phyloP scores from a whole-genome alignment of 805 yeast genomes.

The Blastobotrys chiropterorum region DNA sequence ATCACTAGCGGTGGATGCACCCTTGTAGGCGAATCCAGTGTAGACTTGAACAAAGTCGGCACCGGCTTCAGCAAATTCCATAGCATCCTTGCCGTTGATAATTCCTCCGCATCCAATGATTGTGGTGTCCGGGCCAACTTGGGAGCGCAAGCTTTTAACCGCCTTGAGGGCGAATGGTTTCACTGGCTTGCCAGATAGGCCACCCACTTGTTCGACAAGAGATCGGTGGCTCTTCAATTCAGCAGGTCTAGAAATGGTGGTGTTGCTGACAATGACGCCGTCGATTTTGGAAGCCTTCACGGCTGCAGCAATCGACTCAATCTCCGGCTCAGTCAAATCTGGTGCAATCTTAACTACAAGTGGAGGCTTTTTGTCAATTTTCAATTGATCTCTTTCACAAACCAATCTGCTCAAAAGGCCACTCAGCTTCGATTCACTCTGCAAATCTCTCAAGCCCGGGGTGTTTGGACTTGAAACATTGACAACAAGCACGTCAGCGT shows the following conservation, averaged over 20 bases:
- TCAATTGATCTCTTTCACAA: constrained; percentile 52
- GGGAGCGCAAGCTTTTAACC: constrained; percentile 60
- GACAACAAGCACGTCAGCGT: constrained; percentile 83
- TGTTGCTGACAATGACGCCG: constrained; percentile 88
- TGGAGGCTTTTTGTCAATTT: constrained; percentile 42
- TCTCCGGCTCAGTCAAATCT: constrained; percentile 75
- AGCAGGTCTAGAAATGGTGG: constrained; percentile 80
- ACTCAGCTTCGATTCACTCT: constrained; percentile 67
- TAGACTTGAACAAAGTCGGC: constrained; percentile 84
- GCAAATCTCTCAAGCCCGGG: constrained; percentile 87
- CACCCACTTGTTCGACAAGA: constrained; percentile 63
- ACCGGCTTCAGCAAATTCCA: constrained; percentile 90
- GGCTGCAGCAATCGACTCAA: constrained; percentile 73
- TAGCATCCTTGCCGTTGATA: constrained; percentile 76
- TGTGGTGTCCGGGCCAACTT: constrained; percentile 68
- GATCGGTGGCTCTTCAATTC: constrained; percentile 44
- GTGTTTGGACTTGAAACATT: constrained; percentile 96
- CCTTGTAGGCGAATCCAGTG: constrained; percentile 87
- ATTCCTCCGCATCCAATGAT: constrained; percentile 95
- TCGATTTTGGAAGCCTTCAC: constrained; percentile 74
- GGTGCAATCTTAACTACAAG: constrained; percentile 91
- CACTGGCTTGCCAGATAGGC: constrained; percentile 87
- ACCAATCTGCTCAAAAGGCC: constrained; percentile 62
- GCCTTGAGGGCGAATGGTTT: constrained; percentile 75
- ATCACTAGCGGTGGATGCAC: constrained; percentile 73